Base-by-base conservation (phyloP, 1,284 basidiomycete species). In the Boletus smithii region DNA sequence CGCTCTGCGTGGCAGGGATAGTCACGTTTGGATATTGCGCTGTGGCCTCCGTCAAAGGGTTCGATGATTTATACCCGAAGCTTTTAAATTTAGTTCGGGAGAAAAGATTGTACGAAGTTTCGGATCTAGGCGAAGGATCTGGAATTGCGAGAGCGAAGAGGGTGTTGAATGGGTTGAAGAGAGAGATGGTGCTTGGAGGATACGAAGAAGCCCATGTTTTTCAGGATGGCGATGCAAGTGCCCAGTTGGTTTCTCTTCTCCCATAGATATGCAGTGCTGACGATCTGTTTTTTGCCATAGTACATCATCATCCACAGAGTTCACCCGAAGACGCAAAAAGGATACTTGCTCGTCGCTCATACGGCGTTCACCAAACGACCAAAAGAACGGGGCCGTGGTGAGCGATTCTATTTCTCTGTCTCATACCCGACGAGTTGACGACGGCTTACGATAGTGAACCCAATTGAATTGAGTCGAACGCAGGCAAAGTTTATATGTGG, bases 51-150 rank as follows among this genome's bases (percentile, higher is more conserved):
- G 92, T 92, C 56, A 95, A 97, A 68, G 94, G 94, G 27, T 95
- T 95, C 61, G 94, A 97, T 62, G 94, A 97, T 60, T 69, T 97
- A n/a, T 97, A 97, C 64, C 93, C 94, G 5, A 92, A 91, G 65
- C 70, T 95, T 16, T 69, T 97, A 33, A 81, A 95, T 65, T 74
- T 97, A 29, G 95, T 97, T 13, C 74, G 73, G 11, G 94, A 97
- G 67, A 85, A 80, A 59, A 75, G 92, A 52, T 67, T 71, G 58
- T 97, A 97, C 62, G 85, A 90, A 56, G 61, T 75, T 35, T 80
- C 71, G 29, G 71, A 72, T 5, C 64, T 79, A 11, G 77, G 70
- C 13, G 72, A 76, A 45, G 64, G 70, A 17, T 82, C 80, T 43
- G 89, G 89, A 1, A 93, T 97, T 57, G 85, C 87, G 7, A 77